A percentile compares a stretch with the other conserved stretches of the same genome.
phyloP scores from a whole-genome alignment of 139 green algal species.

The Ettlia oleoabundans region DNA sequence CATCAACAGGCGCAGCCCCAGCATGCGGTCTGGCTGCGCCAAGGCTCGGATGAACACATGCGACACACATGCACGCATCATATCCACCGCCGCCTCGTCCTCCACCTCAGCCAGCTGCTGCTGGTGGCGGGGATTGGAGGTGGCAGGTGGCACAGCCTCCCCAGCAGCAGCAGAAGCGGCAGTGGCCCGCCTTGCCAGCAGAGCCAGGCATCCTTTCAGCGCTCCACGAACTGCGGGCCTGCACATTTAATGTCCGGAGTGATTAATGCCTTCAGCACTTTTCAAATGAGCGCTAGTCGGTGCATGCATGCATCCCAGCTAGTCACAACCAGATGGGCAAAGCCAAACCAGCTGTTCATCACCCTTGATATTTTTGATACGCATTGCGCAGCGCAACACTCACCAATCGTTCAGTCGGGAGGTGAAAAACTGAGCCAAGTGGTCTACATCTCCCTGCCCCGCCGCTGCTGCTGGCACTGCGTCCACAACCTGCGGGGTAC shows the following conservation, averaged over 20 bases:
- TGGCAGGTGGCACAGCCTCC: no score
- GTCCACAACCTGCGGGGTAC: slow-evolving; percentile 26
- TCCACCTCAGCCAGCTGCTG: not conserved
- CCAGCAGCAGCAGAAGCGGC: not conserved
- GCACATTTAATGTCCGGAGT: not conserved
- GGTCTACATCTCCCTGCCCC: slow-evolving; percentile 4
- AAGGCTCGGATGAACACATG: slow-evolving; percentile 41
- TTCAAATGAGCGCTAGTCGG: no score
- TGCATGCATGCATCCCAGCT: no score
- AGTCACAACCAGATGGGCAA: no score
- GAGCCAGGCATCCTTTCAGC: slow-evolving; percentile 41
- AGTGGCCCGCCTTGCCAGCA: not conserved
- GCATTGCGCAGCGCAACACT: not conserved
- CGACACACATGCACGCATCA: slow-evolving; percentile 16
- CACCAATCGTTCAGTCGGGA: slow-evolving; percentile 39
- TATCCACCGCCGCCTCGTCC: not conserved
- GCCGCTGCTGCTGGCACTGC: slow-evolving; percentile 6
- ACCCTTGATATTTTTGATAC: no score
- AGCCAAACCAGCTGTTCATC: no score
- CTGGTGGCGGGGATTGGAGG: not conserved
- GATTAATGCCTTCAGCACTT: no score
- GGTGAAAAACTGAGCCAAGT: slow-evolving; percentile 50
- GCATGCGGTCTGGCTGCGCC: slow-evolving; percentile 4
- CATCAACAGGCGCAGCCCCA: slow-evolving; percentile 30
- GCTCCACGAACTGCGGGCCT: slow-evolving; percentile 43